A percentile compares a stretch with the other conserved stretches of the same genome.
Evolutionary conservation across 768 basidiomycete species (phyloP).

Genomic region (Lentinus brumalis): DNA sequence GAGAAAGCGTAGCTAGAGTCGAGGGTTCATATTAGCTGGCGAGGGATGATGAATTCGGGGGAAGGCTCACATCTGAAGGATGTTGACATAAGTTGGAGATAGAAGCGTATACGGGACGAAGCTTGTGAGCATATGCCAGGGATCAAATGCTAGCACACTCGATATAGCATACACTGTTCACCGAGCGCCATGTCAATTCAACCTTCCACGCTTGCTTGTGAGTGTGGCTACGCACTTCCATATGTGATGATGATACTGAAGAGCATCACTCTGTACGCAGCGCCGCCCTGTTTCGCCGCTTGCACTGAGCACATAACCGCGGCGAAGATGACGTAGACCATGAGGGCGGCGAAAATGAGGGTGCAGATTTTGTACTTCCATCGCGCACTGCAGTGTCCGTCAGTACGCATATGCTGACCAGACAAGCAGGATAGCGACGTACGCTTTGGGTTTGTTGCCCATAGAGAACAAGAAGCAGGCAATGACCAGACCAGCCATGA

Average conservation of each 20-base stretch:
- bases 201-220: too few species aligned
- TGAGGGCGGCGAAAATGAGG: constrained; percentile 72
- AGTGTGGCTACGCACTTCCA: constrained; percentile 51
- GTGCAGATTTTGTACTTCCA: constrained; percentile 87
- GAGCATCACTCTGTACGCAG: constrained; percentile 73
- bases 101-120: constrained; percentile 87
- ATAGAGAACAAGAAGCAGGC: constrained; percentile 92
- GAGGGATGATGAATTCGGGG: background rate
- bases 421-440: constrained; percentile 20
- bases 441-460: constrained; percentile 94
- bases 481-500: constrained; percentile 83
- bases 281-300: constrained; percentile 66
- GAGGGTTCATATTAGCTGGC: constrained; percentile 27
- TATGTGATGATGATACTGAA: constrained; percentile 87
- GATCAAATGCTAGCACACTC: constrained; percentile 50
- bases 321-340: constrained; percentile 81
- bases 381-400: constrained; percentile 49
- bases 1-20: constrained; percentile 74
- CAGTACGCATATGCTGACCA: background rate
- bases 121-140: constrained; percentile 95
- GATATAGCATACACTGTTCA: constrained; percentile 18
- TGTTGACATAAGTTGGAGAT: constrained; percentile 78
- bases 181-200: background rate
- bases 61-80: constrained; percentile 67
- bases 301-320: constrained; percentile 81